Conservation (phyloP, 306 rosid genomes). For the Biancaea sappan region DNA sequence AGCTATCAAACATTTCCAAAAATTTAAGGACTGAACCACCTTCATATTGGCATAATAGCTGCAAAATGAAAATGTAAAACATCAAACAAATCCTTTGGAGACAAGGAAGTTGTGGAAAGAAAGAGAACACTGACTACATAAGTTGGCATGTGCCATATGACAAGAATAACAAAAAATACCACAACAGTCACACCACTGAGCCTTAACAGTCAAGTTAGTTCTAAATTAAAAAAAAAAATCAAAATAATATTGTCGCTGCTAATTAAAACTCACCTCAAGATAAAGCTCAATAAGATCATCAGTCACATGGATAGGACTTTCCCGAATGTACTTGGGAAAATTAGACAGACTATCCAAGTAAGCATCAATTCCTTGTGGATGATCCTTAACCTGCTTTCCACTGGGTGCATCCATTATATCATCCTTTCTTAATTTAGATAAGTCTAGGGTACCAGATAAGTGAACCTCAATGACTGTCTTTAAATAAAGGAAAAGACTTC, state of each 20-base stretch:
- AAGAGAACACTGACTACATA: constrained; percentile 20
- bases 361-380: constrained; percentile 55
- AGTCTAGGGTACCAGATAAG: constrained; percentile 78
- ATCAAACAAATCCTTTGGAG: constrained; percentile 21
- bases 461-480: constrained; percentile 89
- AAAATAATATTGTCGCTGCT: constrained; percentile 19
- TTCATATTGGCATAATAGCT: constrained; percentile 88
- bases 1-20: constrained; percentile 90
- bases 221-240: neutral
- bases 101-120: constrained; percentile 18
- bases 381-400: constrained; percentile 52
- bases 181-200: constrained; percentile 8
- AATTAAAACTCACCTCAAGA: constrained; percentile 70
- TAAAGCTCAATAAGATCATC: constrained; percentile 95
- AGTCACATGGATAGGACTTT: constrained; percentile 70
- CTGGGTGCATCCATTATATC: constrained; percentile 37
- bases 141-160: neutral
- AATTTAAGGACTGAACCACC: constrained; percentile 88
- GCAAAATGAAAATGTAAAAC: constrained; percentile 44
- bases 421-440: constrained; percentile 61
- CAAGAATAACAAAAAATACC: constrained; percentile 25
- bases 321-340: constrained; percentile 79
- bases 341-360: constrained; percentile 75
- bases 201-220: constrained; percentile 21
- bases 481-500: constrained; percentile 84